phyloP scores from a whole-genome alignment of 2,329 filamentous ascomycete species.

The Colletotrichum acutatum region DNA sequence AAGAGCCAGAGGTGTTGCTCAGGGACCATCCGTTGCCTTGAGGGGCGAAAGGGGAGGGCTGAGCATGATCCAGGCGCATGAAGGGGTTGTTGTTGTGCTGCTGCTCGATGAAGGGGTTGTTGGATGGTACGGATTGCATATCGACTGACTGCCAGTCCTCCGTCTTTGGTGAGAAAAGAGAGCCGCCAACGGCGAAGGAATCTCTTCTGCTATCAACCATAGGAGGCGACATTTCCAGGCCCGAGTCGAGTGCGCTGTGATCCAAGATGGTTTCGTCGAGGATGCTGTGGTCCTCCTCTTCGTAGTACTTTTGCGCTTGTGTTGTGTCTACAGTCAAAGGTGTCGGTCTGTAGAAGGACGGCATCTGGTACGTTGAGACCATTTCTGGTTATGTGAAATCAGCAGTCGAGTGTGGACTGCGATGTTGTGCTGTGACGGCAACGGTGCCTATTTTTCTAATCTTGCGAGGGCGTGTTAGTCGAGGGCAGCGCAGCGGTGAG shows the following conservation, averaged over 20 bases:
- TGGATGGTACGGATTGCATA: slow-evolving; percentile 72
- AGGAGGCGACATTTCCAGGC: slow-evolving; percentile 71
- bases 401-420: slow-evolving; percentile 41
- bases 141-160: slow-evolving; percentile 74
- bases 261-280: slow-evolving; percentile 72
- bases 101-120: slow-evolving; percentile 70
- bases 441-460: slow-evolving; percentile 27
- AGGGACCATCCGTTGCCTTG: slow-evolving; percentile 69
- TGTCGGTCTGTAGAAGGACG: slow-evolving; percentile 61
- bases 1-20: slow-evolving; percentile 74
- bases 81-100: slow-evolving; percentile 73
- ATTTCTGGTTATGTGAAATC: slow-evolving; percentile 44
- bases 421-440: slow-evolving; percentile 16
- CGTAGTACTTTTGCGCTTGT: slow-evolving; percentile 67
- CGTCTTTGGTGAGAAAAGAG: slow-evolving; percentile 73
- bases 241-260: slow-evolving; percentile 68
- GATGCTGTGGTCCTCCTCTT: slow-evolving; percentile 69
- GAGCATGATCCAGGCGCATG: slow-evolving; percentile 68
- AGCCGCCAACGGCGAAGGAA: slow-evolving; percentile 67
- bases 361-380: slow-evolving; percentile 64
- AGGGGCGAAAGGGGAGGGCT: slow-evolving; percentile 53
- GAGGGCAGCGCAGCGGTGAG: slow-evolving; percentile 33
- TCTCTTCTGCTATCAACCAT: slow-evolving; percentile 72
- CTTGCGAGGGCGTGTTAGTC: slow-evolving; percentile 32
- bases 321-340: slow-evolving; percentile 65